phyloP scores from a whole-genome alignment of 2,329 filamentous ascomycete species.

The Calonectria ilicicola region DNA sequence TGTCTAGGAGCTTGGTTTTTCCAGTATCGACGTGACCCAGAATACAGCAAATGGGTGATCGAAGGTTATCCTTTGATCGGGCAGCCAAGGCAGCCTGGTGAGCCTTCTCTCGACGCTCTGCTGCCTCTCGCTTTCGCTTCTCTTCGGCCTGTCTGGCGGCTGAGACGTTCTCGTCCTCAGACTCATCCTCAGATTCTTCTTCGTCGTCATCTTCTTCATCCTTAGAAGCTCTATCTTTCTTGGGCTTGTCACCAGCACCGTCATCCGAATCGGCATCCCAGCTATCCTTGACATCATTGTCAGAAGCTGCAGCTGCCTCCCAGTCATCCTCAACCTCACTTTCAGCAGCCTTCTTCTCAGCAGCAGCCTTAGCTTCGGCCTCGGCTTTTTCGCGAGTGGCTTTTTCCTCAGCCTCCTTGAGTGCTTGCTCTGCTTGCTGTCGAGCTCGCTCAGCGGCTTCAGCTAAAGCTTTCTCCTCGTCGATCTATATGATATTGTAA shows the following conservation, averaged over 20 bases:
- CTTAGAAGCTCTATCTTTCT: constrained; percentile 35
- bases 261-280: constrained; percentile 89
- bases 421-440: constrained; percentile 74
- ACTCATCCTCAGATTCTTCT: constrained; percentile 74
- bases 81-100: constrained; percentile 93
- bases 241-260: constrained; percentile 66
- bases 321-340: constrained; percentile 84
- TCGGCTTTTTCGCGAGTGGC: constrained; percentile 69
- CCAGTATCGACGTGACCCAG: constrained; percentile 99
- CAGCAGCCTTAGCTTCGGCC: constrained; percentile 65
- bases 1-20: constrained; percentile 99
- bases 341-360: constrained; percentile 65
- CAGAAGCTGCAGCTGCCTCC: constrained; percentile 85
- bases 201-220: constrained; percentile 51
- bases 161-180: constrained; percentile 79
- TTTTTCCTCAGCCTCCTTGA: constrained; percentile 72
- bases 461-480: constrained; percentile 82
- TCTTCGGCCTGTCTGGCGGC: constrained; percentile 79
- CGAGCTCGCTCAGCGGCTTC: constrained; percentile 82
- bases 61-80: constrained; percentile 91
- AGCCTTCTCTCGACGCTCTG: constrained; percentile 87
- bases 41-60: constrained; percentile 99
- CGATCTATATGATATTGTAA: constrained; percentile 59
- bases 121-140: constrained; percentile 87
- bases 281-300: constrained; percentile 88